These are phyloP conservation scores for Pisolithus sp. DNA, from an alignment of 768 basidiomycete species.

Conservation along the genomic window DNA sequence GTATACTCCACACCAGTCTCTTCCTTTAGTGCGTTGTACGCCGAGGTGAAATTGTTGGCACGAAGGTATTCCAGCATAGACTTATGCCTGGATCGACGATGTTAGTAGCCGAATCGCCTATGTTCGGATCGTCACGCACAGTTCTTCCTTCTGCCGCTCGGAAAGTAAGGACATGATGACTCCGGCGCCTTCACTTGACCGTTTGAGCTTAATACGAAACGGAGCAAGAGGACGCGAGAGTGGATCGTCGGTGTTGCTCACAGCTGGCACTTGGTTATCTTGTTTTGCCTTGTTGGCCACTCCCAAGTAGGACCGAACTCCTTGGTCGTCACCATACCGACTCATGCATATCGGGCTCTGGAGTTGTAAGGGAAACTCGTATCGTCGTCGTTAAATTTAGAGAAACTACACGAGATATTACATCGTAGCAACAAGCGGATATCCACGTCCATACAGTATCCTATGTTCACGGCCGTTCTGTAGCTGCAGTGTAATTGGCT, in stretches of 20 bases:
- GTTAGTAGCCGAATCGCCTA: conserved; percentile 6
- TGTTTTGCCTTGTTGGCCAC: conserved; percentile 30
- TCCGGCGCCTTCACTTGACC: conserved; percentile 7
- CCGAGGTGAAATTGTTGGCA: conserved; percentile 55
- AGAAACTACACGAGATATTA: conserved; percentile 31
- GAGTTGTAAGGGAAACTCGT: conserved; percentile 1
- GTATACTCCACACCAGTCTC: conserved; percentile 56
- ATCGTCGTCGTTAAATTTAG: conserved; percentile 9
- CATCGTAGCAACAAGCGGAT: conserved; percentile 45
- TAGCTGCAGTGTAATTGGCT: conserved; percentile 19
- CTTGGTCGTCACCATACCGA: too few species aligned
- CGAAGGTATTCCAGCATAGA: conserved; percentile 76
- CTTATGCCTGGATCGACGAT: conserved; percentile 52
- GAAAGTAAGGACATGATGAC: conserved; percentile 40
- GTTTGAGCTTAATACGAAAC: conserved; percentile 2
- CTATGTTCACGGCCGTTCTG: conserved; percentile 31
- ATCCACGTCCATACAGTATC: conserved; percentile 55
- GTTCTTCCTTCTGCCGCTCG: conserved; percentile 41
- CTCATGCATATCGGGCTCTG: not conserved
- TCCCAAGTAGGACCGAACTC: not conserved
- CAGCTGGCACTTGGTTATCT: conserved; percentile 9
- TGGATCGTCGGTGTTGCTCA: conserved; percentile 7
- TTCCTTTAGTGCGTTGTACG: conserved; percentile 53
- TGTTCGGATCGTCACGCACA: conserved; percentile 29
- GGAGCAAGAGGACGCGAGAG: conserved; percentile 11